Evolutionary conservation across 768 basidiomycete genomes (phyloP), one percentile per base, ranked within the genome.

Genomic region (Phaeolepiota aurea): DNA sequence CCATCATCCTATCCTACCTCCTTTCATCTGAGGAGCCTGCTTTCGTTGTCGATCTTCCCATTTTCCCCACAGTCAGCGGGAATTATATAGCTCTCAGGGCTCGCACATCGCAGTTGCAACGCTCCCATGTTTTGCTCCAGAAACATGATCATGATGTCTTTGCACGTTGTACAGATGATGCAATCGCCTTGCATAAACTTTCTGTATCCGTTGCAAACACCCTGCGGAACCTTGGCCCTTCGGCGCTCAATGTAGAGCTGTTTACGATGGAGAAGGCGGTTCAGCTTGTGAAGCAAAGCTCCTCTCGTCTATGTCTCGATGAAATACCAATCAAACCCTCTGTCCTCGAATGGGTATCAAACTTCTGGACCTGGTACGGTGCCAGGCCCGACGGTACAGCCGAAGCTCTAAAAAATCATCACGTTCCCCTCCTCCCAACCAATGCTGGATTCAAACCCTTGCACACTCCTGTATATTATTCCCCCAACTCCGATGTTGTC

Each of bases 291-390:
- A 38, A 41, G 12, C 42, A 36, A 1, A 53, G 57, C 40, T 52
- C 54, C 0, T 48, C 44, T 9, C 56, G 47, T 5, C 42, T 60
- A 2, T 52, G 51, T 1, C 44, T 60, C 3, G 48, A 56, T 20
- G 44, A 44, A n/a, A 39, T 37, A 20, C 42, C 41, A 20, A 43
- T 44, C 4, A 46, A 54, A 25, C 43, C 45, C 5, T 38, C 23
- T 3, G 35, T 46, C 7, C 41, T 65, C 13, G 32, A 42, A 3
- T 71, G 67, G 66, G 41, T 72, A n/a, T 49, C 56, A 1, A 37
- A 40, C 1, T 74, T 73, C 44, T 76, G 72, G 74, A 31, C 38
- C 2, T 74, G 71, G 72, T 37, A 67, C 33, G 49, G 44, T 3
- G 42, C 28, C 0, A 68, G 58, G 53, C 13, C 37, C 0, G 42